These are phyloP conservation scores for Mucor circinelloides DNA, from an alignment of 371 early-diverging fungal genomes.

Conservation along the genomic window DNA sequence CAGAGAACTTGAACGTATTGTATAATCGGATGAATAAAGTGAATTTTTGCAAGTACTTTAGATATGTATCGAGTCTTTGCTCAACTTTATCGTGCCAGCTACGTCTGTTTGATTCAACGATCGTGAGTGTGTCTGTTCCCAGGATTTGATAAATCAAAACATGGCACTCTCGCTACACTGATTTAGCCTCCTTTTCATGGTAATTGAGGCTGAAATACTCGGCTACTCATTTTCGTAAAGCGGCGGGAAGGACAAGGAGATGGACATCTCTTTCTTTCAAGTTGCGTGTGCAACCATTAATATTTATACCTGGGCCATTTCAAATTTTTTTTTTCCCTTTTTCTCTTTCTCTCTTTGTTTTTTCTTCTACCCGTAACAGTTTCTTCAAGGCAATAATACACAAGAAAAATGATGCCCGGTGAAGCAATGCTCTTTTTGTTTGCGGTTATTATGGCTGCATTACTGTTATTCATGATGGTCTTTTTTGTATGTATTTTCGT, in stretches of 20 bases:
- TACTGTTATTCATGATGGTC: slow-evolving; percentile 91
- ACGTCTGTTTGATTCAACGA: too few relatives aligned
- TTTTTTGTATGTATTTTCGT: slow-evolving; percentile 75
- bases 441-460: slow-evolving; percentile 87
- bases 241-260: neutral
- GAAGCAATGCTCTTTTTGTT: slow-evolving; percentile 87
- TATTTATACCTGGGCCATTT: slow-evolving; percentile 2
- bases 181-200: too few relatives aligned
- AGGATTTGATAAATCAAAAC: too few relatives aligned
- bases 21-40: slow-evolving; percentile 55
- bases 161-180: too few relatives aligned
- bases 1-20: slow-evolving; percentile 95
- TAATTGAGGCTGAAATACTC: too few relatives aligned
- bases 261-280: neutral
- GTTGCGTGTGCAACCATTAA: neutral
- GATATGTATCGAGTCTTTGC: too few relatives aligned
- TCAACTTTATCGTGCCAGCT: too few relatives aligned
- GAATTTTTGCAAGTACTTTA: neutral
- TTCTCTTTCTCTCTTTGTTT: slow-evolving; percentile 7
- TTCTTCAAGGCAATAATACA: neutral
- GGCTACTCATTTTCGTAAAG: neutral
- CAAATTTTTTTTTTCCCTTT: neutral
- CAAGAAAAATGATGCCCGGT: slow-evolving; percentile 65
- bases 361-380: slow-evolving; percentile 2
- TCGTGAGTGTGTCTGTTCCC: too few relatives aligned